These are phyloP conservation scores for Tripidium arundinaceum DNA, from an alignment of 202 grass and related monocot genomes.

Conservation along the genomic window DNA sequence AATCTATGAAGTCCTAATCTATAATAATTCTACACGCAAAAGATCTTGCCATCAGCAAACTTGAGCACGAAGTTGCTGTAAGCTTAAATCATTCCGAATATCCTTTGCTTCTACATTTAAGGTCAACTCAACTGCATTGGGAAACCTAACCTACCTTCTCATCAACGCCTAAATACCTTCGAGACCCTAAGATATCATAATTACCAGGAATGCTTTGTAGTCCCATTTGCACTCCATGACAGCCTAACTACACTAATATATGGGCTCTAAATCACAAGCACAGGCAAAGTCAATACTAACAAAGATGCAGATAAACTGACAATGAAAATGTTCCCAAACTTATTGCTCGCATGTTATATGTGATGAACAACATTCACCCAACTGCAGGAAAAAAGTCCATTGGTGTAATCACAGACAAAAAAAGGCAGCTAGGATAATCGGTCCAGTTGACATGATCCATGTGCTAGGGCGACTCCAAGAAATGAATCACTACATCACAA, in stretches of 20 bases:
- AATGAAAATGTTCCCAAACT: neutral
- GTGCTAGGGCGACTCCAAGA: too few relatives aligned
- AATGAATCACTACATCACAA: too few relatives aligned
- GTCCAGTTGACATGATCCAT: too few relatives aligned
- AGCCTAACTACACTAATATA: too few relatives aligned
- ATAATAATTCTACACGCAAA: neutral
- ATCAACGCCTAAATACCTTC: neutral
- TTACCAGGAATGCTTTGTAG: too few relatives aligned
- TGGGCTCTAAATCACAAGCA: neutral
- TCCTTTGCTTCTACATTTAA: slow-evolving; percentile 17
- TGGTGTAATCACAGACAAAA: too few relatives aligned
- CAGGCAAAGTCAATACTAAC: neutral
- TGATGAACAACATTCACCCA: too few relatives aligned
- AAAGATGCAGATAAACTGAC: neutral
- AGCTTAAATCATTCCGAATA: neutral
- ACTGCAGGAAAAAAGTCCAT: too few relatives aligned
- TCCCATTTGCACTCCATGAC: too few relatives aligned
- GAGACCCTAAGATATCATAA: too few relatives aligned
- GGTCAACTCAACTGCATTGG: slow-evolving; percentile 8
- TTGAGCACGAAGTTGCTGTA: neutral
- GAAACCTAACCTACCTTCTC: neutral
- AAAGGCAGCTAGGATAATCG: too few relatives aligned
- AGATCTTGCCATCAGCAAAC: neutral
- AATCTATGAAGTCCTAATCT: neutral
- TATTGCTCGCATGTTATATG: too few relatives aligned